Percentiles rank a stretch among this genome's conserved stretches.
These are phyloP conservation scores for Penicillium pulvis DNA, from an alignment of 495 filamentous ascomycete species.

Conservation along the genomic window DNA sequence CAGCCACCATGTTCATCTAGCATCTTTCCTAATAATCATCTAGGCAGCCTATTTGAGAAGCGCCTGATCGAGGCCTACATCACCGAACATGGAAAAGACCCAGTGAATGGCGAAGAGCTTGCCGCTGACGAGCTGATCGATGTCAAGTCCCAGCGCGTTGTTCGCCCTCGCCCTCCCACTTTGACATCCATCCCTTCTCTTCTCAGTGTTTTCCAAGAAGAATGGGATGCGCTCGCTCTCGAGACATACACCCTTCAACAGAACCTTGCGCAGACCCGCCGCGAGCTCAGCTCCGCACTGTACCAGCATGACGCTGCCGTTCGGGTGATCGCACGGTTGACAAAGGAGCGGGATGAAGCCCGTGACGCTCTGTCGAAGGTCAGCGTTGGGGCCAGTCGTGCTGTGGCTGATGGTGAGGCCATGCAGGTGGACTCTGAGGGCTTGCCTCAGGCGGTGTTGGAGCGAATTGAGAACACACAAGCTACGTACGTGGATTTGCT, in stretches of 20 bases:
- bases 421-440: conserved; percentile 86
- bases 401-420: conserved; percentile 65
- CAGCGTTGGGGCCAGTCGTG: conserved; percentile 62
- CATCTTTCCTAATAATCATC: conserved; percentile 28
- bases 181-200: conserved; percentile 97
- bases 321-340: conserved; percentile 86
- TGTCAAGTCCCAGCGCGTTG: conserved; percentile 77
- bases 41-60: conserved; percentile 90
- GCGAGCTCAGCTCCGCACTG: conserved; percentile 89
- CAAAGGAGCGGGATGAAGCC: conserved; percentile 88
- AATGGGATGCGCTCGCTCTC: conserved; percentile 93
- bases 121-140: conserved; percentile 82
- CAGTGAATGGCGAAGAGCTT: conserved; percentile 89
- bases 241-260: conserved; percentile 88
- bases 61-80: conserved; percentile 95
- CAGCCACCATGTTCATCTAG: conserved; percentile 11
- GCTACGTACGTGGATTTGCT: conserved; percentile 60
- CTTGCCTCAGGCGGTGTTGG: conserved; percentile 70
- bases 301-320: conserved; percentile 97
- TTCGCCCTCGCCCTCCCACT: conserved; percentile 87
- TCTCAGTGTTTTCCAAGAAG: conserved; percentile 94
- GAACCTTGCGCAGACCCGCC: conserved; percentile 83
- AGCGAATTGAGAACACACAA: conserved; percentile 76
- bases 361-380: conserved; percentile 88
- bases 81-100: conserved; percentile 90